phyloP scores from a whole-genome alignment of 768 basidiomycete species.

The Chalciporus sphaerocephalus region DNA sequence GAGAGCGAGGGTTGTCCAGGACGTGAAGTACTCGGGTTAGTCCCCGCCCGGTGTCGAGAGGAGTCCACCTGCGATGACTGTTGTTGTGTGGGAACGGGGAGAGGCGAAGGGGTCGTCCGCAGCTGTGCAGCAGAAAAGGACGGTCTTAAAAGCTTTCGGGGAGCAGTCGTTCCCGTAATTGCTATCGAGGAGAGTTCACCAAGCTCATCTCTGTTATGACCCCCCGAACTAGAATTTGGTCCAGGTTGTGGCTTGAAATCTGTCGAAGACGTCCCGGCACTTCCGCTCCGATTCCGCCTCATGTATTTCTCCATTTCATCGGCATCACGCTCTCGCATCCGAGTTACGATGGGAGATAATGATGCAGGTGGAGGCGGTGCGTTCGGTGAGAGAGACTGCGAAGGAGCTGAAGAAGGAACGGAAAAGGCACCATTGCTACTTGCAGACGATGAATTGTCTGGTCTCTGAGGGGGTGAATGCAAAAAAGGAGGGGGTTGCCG shows the following conservation, averaged over 20 bases:
- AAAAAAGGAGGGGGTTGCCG: conserved; percentile 34
- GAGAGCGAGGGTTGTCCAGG: conserved; percentile 41
- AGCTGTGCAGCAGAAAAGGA: conserved; percentile 78
- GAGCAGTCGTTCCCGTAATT: conserved; percentile 52
- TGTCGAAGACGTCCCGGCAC: conserved; percentile 67
- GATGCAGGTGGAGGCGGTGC: conserved; percentile 40
- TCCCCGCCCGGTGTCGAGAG: conserved; percentile 59
- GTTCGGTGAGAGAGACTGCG: conserved; percentile 35
- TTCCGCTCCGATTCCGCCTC: conserved; percentile 77
- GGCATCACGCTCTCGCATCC: conserved; percentile 80
- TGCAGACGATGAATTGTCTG: conserved; percentile 27
- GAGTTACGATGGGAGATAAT: conserved; percentile 72
- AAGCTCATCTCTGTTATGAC: conserved; percentile 53
- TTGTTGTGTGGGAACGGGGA: conserved; percentile 30
- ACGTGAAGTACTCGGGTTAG: conserved; percentile 51
- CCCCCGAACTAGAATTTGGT: conserved; percentile 43
- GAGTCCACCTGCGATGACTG: conserved; percentile 38
- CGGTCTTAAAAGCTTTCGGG: conserved; percentile 58
- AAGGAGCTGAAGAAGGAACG: conserved; percentile 33
- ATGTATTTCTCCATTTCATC: conserved; percentile 87
- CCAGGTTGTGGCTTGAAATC: conserved; percentile 63
- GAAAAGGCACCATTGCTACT: conserved; percentile 39
- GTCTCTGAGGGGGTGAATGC: conserved; percentile 41
- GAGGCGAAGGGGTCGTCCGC: conserved; percentile 44
- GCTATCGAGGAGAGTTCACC: conserved; percentile 43